A percentile compares a stretch with the other conserved stretches of the same genome.
Evolutionary conservation across 2,329 filamentous ascomycete species (phyloP).

Genomic region (Diplocarpon mali): DNA sequence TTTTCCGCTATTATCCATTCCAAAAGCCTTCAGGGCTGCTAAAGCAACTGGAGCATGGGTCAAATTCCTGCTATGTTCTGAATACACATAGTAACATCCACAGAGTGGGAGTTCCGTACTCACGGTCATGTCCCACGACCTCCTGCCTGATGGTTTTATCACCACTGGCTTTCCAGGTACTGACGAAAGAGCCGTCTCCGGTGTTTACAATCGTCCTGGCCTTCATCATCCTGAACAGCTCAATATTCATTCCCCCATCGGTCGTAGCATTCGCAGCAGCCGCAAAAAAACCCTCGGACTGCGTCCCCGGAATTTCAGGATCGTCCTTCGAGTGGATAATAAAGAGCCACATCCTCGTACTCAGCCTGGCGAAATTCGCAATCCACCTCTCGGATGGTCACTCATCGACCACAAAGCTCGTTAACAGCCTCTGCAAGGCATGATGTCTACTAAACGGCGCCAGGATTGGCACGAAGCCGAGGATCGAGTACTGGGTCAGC

Average conservation of each 20-base stretch:
- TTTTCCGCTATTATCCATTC: conserved; percentile 27
- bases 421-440: conserved; percentile 47
- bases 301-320: conserved; percentile 65
- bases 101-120: conserved; percentile 16
- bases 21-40: conserved; percentile 56
- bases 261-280: conserved; percentile 44
- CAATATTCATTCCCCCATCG: conserved; percentile 24
- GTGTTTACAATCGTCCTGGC: conserved; percentile 23
- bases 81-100: background rate
- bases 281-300: conserved; percentile 54
- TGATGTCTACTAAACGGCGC: conserved; percentile 61
- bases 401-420: conserved; percentile 58
- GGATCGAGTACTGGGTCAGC: conserved; percentile 63
- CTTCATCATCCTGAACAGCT: conserved; percentile 24
- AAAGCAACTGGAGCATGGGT: conserved; percentile 52
- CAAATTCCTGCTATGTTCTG: conserved; percentile 61
- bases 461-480: conserved; percentile 70
- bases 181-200: conserved; percentile 26
- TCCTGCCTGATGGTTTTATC: conserved; percentile 27
- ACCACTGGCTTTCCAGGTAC: conserved; percentile 23
- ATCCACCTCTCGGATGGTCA: conserved; percentile 69
- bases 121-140: conserved; percentile 25
- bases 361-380: conserved; percentile 40
- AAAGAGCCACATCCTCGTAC: conserved; percentile 49
- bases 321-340: conserved; percentile 77